Base-by-base conservation (phyloP, 805 yeast species). In the Cyberlindnera veronae region DNA sequence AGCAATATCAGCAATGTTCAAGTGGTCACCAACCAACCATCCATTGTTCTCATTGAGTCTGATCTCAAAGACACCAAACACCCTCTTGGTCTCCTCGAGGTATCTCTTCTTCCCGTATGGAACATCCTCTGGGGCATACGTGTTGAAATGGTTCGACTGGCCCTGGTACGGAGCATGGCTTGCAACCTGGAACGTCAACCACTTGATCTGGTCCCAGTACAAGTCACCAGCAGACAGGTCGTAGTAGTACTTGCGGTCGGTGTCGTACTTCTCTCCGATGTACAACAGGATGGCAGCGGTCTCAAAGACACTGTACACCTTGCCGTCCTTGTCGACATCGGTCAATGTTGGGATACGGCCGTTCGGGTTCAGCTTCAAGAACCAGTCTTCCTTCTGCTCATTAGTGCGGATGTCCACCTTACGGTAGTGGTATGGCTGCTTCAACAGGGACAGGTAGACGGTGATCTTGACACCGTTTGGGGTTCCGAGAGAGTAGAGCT, bases 161-260 rank as follows among this genome's bases (percentile, higher is more conserved):
- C 86, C 85, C 51, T 72, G 79, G 70, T 71, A 75, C 41, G 85
- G 84, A 23, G 81, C 81, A 29, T 73, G 60, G 7, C 76, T 75
- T 45, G 81, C 78, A 63, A 74, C 69, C 50, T 77, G 82, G 67
- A 76, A 79, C 31, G 67, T 66, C 8, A 73, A 48, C 72, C 81
- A 70, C 46, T 76, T 77, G 49, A 72, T 53, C 54, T 72, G 71
- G 47, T 67, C 70, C 59, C 75, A 81, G 57, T 79, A 80, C 33
- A 59, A 51, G 6, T 53, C 55, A 20, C 77, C 58, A 3, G 65
- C 68, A 12, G 35, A 32, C 6, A 54, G 45, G 14, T 51, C 45
- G 42, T 57, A 63, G 34, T 61, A 59, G 44, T 63, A 60, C 57
- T 75, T 74, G 44, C 68, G 56, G 9, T 76, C 77, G 38, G 60